Conservation (phyloP, 139 green algal species). For the Chlamydomonas urium region DNA sequence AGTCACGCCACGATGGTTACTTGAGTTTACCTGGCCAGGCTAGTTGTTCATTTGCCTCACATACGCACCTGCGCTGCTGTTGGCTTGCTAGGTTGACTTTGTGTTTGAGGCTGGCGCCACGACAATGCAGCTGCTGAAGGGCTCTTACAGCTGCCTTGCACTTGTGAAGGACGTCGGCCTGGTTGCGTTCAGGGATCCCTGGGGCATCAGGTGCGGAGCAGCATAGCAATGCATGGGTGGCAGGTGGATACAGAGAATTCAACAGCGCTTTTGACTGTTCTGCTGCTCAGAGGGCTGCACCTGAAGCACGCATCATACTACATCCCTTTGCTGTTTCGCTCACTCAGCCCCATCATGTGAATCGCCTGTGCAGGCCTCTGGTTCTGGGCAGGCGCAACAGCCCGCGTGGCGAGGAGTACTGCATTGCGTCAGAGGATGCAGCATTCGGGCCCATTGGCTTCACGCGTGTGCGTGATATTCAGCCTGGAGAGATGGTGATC, state of each 20-base stretch:
- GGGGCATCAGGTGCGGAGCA: slow-evolving; percentile 81
- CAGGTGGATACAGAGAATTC: too few species aligned
- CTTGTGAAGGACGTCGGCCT: slow-evolving; percentile 92
- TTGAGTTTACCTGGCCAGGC: too few species aligned
- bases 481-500: slow-evolving; percentile 92
- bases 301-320: too few species aligned
- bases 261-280: too few species aligned
- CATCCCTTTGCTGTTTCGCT: too few species aligned
- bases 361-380: slow-evolving; percentile 76
- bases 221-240: too few species aligned
- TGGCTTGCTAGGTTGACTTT: slow-evolving; percentile 42
- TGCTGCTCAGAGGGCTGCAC: too few species aligned
- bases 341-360: too few species aligned
- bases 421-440: slow-evolving; percentile 93
- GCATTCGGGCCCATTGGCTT: slow-evolving; percentile 97
- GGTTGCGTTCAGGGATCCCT: slow-evolving; percentile 93
- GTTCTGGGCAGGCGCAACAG: slow-evolving; percentile 69
- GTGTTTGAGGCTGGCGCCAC: slow-evolving; percentile 82
- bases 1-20: too few species aligned
- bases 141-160: slow-evolving; percentile 89
- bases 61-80: not conserved
- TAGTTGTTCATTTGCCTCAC: too few species aligned
- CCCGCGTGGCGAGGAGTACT: slow-evolving; percentile 73
- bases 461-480: slow-evolving; percentile 86
- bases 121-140: slow-evolving; percentile 79